Evolutionary conservation across 176 grass and related monocot species (phyloP).

Genomic region (Dendrocalamus sinicus): DNA sequence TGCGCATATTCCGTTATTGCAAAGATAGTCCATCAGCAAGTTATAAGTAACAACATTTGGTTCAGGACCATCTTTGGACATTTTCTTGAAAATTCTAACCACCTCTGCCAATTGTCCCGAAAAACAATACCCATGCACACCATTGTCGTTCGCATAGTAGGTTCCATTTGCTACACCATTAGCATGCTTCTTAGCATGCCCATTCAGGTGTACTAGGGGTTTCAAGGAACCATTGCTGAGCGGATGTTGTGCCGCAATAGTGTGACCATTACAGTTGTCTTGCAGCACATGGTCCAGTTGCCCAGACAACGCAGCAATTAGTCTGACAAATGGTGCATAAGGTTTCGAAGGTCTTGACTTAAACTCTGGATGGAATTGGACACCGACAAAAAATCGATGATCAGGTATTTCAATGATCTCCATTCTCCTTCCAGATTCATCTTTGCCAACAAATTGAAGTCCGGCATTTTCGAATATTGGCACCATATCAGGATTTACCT

Average conservation of each 20-base stretch:
- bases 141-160: conserved; percentile 69
- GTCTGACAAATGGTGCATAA: conserved; percentile 79
- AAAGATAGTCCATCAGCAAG: no score
- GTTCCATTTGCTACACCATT: conserved; percentile 64
- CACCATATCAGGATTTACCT: conserved; percentile 81
- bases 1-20: no score
- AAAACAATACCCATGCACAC: conserved; percentile 46
- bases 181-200: conserved; percentile 55
- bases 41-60: no score
- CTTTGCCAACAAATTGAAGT: conserved; percentile 78
- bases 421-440: conserved; percentile 67
- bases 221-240: conserved; percentile 47
- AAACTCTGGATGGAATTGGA: conserved; percentile 96
- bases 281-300: conserved; percentile 50
- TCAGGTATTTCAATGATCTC: conserved; percentile 88
- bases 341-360: conserved; percentile 85
- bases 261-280: not conserved
- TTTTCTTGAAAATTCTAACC: no score
- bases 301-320: conserved; percentile 73
- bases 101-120: no score
- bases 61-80: no score
- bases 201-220: conserved; percentile 53
- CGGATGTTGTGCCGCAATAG: not conserved
- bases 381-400: conserved; percentile 72
- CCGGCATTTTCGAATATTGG: conserved; percentile 67